These are phyloP conservation scores for Melanomma pulvis-pyrius DNA, from an alignment of 495 filamentous ascomycete genomes.

Conservation along the genomic window DNA sequence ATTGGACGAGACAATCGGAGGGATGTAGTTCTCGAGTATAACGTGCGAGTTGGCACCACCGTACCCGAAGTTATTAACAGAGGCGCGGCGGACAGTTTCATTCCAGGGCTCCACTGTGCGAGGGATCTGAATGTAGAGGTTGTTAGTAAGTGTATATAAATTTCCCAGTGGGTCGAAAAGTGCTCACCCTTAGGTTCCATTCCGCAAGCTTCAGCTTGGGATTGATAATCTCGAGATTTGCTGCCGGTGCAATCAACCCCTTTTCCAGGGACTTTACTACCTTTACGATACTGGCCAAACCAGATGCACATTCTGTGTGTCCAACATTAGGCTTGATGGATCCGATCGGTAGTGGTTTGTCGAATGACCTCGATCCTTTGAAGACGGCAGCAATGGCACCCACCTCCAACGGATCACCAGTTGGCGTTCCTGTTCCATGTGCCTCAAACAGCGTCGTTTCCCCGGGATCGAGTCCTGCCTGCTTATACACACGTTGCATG, in stretches of 20 bases:
- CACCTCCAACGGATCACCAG: slow-evolving; percentile 48
- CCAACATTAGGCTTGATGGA: slow-evolving; percentile 2
- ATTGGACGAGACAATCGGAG: not conserved
- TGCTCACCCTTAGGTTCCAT: not conserved
- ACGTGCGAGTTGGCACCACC: not conserved
- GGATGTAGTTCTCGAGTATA: not conserved
- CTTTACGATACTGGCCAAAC: not conserved
- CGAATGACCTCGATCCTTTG: not conserved
- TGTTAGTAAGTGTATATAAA: too few species aligned
- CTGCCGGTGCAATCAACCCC: not conserved
- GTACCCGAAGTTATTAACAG: not conserved
- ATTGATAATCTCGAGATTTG: not conserved
- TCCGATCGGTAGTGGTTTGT: slow-evolving; percentile 29
- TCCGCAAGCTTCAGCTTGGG: not conserved
- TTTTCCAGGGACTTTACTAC: not conserved
- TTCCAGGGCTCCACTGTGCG: not conserved
- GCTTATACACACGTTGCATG: slow-evolving; percentile 7
- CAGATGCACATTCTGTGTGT: not conserved
- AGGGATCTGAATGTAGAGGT: not conserved
- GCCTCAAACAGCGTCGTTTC: slow-evolving; percentile 18
- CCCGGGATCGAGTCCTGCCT: slow-evolving; percentile 41
- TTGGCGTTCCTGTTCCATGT: slow-evolving; percentile 41
- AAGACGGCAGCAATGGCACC: not conserved
- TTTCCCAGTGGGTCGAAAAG: too few species aligned
- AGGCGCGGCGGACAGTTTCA: not conserved